Percentiles rank a stretch among this genome's conserved stretches.
Evolutionary conservation across 441 rosid species (phyloP).

Genomic region (Macaranga tanarius): DNA sequence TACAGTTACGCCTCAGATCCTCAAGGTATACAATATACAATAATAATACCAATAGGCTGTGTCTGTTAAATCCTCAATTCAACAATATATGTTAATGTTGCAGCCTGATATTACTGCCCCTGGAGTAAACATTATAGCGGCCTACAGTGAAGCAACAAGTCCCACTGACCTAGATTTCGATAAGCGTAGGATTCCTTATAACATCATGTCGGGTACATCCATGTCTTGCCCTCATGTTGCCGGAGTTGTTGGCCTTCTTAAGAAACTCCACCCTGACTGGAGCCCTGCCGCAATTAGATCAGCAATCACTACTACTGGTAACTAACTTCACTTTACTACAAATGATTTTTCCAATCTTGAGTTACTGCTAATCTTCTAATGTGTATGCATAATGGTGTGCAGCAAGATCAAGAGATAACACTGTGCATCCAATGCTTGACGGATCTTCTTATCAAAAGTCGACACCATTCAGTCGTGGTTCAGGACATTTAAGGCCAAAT

Average conservation of each 20-base stretch:
- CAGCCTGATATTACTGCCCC: slow-evolving; percentile 74
- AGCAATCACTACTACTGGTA: slow-evolving; percentile 64
- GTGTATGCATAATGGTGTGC: too few species aligned
- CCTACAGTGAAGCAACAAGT: slow-evolving; percentile 29
- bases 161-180: slow-evolving; percentile 30
- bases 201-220: slow-evolving; percentile 48
- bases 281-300: slow-evolving; percentile 61
- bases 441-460: slow-evolving; percentile 30
- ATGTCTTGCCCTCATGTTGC: slow-evolving; percentile 72
- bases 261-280: slow-evolving; percentile 51
- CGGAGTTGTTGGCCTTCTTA: slow-evolving; percentile 56
- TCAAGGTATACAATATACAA: slow-evolving; percentile 49
- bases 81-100: not conserved
- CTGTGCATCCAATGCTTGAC: slow-evolving; percentile 35
- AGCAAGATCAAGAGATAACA: slow-evolving; percentile 62
- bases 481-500: slow-evolving; percentile 68
- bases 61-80: not conserved
- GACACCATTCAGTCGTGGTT: slow-evolving; percentile 53
- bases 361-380: too few species aligned
- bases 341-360: too few species aligned
- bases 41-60: too few species aligned
- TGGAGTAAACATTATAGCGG: slow-evolving; percentile 56
- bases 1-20: slow-evolving; percentile 44
- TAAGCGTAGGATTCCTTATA: slow-evolving; percentile 35
- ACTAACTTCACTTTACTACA: not conserved